Base-by-base conservation (phyloP, 176 grass and related monocot genomes). In the Tillandsia leiboldiana region DNA sequence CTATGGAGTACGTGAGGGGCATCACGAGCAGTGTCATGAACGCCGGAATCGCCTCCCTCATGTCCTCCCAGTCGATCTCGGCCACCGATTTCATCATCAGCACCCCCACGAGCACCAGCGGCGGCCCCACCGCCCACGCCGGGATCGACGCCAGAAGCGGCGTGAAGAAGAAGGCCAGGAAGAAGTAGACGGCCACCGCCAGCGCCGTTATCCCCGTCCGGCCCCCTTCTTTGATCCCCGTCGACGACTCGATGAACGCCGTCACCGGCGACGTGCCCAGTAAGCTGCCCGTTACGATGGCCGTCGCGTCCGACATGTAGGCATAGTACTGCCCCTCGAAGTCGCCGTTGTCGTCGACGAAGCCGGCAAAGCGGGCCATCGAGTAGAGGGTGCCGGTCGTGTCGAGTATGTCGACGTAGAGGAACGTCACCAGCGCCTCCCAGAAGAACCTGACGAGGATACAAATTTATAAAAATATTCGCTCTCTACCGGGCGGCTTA, bases 1-100 rank as follows among this genome's bases (percentile, higher is more conserved):
- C 90, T 26, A 94, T 94, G 67, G 90, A 94, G 72, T 94, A 94
- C 7, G 90, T 94, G 69, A 94, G 80, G n/a, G 86, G 90, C 86
- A 89, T 94, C 62, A 88, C 54, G 15, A 87, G 76, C 0, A 94
- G 83, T 18, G 90, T 94, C 12, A 94, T 73, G 73, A 94, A 94
- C 51, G 90, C 90, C 54, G 90, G 90, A 71, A 89, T 87, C 26
- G 90, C 90, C 49, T 94, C 76, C 65, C 74, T 77, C 90, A 94
- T 94, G 72, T 89, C 86, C 0, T 63, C 6, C 90, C 90, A 94
- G 52, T 94, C 86, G 51, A 94, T 84, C 57, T 94, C 90, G n/a
- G 79, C 28, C 70, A 94, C 90, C 0, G 90, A 79, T 10, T 87
- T 87, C 90, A 94, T 94, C 90, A 94, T 94, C 77, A 94, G 63